Conservation (phyloP, 2,329 filamentous ascomycete genomes). For the Claviceps paspali region DNA sequence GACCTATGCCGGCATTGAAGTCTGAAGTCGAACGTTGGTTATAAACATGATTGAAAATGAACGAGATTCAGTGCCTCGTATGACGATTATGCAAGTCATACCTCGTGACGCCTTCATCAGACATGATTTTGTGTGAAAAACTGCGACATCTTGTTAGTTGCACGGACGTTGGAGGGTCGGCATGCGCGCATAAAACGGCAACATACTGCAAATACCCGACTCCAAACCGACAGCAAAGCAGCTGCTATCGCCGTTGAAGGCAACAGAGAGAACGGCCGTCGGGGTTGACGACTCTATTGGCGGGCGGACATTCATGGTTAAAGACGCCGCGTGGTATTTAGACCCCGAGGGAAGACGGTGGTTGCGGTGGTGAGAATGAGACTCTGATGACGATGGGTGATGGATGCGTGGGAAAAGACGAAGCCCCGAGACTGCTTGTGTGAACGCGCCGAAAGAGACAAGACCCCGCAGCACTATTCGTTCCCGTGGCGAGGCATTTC, state of each 20-base stretch:
- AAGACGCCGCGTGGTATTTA: slow-evolving; percentile 11
- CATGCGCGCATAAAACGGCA: neutral
- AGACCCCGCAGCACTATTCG: neutral
- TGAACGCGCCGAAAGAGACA: too few species aligned
- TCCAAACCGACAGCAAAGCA: slow-evolving; percentile 82
- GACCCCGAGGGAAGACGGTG: neutral
- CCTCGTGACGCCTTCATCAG: slow-evolving; percentile 44
- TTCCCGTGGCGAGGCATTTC: slow-evolving; percentile 2
- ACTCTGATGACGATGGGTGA: neutral
- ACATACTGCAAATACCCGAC: slow-evolving; percentile 68
- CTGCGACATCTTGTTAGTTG: slow-evolving; percentile 22
- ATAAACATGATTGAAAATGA: neutral
- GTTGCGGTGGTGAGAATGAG: neutral
- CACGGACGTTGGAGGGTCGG: neutral
- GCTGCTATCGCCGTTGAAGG: slow-evolving; percentile 73
- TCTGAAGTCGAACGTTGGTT: slow-evolving; percentile 26
- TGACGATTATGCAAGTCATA: slow-evolving; percentile 9
- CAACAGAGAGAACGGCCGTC: slow-evolving; percentile 63
- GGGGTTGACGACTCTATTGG: slow-evolving; percentile 65
- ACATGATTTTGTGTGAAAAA: slow-evolving; percentile 59
- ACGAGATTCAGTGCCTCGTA: neutral
- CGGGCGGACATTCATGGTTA: slow-evolving; percentile 72
- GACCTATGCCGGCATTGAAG: slow-evolving; percentile 68
- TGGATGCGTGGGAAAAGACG: too few species aligned
- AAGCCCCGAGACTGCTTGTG: too few species aligned